These are phyloP conservation scores for Blastocystis sp. DNA, from an alignment of 352 stramenopile species.

Conservation along the genomic window DNA sequence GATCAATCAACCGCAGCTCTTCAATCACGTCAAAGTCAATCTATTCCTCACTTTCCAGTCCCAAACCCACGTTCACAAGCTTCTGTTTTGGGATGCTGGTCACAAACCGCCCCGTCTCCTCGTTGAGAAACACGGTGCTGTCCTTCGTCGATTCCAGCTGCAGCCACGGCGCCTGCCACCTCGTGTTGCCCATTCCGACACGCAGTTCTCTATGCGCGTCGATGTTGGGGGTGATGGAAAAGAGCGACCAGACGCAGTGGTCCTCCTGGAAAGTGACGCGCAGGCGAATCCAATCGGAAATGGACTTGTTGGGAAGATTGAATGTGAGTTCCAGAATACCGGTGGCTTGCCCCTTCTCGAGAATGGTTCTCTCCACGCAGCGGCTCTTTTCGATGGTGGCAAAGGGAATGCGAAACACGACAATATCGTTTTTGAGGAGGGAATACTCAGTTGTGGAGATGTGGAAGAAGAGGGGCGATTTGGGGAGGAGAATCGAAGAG, in stretches of 20 bases:
- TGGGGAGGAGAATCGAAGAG: conserved; percentile 25
- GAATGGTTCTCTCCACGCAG: background rate
- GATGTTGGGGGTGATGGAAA: background rate
- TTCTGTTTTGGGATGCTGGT: conserved; percentile 5
- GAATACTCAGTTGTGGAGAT: background rate
- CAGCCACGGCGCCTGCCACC: background rate
- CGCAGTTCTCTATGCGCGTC: background rate
- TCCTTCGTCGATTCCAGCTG: conserved; percentile 27
- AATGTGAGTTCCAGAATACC: background rate
- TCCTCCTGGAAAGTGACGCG: background rate
- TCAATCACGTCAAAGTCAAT: conserved; percentile 3
- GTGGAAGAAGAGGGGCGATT: background rate
- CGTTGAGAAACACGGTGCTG: background rate
- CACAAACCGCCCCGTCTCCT: conserved; percentile 10
- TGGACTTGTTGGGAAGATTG: background rate
- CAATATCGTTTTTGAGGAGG: background rate
- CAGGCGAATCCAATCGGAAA: background rate
- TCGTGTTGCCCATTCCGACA: background rate
- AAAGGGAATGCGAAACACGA: conserved; percentile 5
- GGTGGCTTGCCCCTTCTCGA: background rate
- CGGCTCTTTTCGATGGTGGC: conserved; percentile 9
- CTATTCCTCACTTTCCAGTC: background rate
- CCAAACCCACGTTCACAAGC: background rate
- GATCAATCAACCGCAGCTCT: conserved; percentile 10
- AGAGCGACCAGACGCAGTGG: background rate